phyloP scores from a whole-genome alignment of 148 eudicot genomes.

The Nepenthes mirabilis region DNA sequence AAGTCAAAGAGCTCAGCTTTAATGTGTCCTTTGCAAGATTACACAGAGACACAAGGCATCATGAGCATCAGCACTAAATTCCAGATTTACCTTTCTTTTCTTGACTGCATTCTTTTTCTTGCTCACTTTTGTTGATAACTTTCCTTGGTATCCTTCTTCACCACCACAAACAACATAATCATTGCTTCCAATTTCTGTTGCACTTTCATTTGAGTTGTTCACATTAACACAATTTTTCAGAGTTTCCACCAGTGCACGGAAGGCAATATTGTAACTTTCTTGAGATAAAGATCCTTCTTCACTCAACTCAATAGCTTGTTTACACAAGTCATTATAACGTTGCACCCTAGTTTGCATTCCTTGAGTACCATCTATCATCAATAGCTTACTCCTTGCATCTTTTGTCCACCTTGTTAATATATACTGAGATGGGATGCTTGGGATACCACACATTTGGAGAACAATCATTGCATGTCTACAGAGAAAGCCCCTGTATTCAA shows the following conservation, averaged over 20 bases:
- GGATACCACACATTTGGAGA: slow-evolving; percentile 42
- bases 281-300: slow-evolving; percentile 37
- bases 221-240: slow-evolving; percentile 26
- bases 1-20: slow-evolving; percentile 4
- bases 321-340: slow-evolving; percentile 35
- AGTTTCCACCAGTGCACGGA: slow-evolving; percentile 28
- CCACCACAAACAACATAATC: slow-evolving; percentile 13
- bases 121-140: slow-evolving; percentile 13
- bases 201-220: slow-evolving; percentile 25
- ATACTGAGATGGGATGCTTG: slow-evolving; percentile 35
- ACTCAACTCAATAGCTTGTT: slow-evolving; percentile 34
- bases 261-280: slow-evolving; percentile 29
- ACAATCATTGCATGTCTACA: slow-evolving; percentile 48
- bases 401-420: slow-evolving; percentile 42
- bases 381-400: slow-evolving; percentile 29
- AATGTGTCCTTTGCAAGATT: too few species aligned
- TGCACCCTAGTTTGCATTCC: slow-evolving; percentile 29
- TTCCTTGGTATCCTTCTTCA: slow-evolving; percentile 22
- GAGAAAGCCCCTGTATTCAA: slow-evolving; percentile 35
- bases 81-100: slow-evolving; percentile 27
- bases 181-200: slow-evolving; percentile 13
- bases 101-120: slow-evolving; percentile 30
- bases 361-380: slow-evolving; percentile 18
- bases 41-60: too few species aligned
- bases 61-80: neutral